These are phyloP conservation scores for Arabidopsis hybrid DNA, from an alignment of 441 rosid species.

Conservation along the genomic window DNA sequence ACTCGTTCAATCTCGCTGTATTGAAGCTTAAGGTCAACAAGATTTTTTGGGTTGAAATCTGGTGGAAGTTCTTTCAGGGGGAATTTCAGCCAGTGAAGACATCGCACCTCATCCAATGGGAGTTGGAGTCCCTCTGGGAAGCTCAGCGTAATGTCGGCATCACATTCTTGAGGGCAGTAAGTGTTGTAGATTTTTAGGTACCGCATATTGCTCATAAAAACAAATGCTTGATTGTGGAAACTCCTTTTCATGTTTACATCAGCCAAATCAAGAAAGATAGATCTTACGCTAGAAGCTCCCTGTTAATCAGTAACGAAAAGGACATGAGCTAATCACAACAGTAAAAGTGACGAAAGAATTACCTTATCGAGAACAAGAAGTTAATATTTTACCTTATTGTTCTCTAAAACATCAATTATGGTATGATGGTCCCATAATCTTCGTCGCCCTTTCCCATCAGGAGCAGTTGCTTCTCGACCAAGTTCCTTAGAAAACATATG, in stretches of 20 bases:
- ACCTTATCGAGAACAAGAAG: not conserved
- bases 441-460: constrained; percentile 17
- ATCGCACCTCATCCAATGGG: constrained; percentile 13
- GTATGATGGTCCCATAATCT: constrained; percentile 29
- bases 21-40: constrained; percentile 28
- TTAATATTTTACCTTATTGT: constrained; percentile 11
- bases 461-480: constrained; percentile 14
- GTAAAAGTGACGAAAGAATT: not conserved
- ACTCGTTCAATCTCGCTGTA: constrained; percentile 27
- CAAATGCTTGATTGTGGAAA: not conserved
- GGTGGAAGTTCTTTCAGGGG: constrained; percentile 18
- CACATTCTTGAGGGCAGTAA: constrained; percentile 19
- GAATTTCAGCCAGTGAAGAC: constrained; percentile 24
- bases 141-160: not conserved
- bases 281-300: constrained; percentile 21
- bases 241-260: not conserved
- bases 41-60: constrained; percentile 20
- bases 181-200: constrained; percentile 25
- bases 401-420: constrained; percentile 4
- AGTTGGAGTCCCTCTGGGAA: constrained; percentile 12
- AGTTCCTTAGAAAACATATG: constrained; percentile 19
- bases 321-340: not conserved
- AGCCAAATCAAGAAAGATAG: not conserved
- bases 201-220: not conserved
- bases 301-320: not conserved